Conservation (phyloP, 139 green algal species). For the Yamagishiella unicocca region DNA sequence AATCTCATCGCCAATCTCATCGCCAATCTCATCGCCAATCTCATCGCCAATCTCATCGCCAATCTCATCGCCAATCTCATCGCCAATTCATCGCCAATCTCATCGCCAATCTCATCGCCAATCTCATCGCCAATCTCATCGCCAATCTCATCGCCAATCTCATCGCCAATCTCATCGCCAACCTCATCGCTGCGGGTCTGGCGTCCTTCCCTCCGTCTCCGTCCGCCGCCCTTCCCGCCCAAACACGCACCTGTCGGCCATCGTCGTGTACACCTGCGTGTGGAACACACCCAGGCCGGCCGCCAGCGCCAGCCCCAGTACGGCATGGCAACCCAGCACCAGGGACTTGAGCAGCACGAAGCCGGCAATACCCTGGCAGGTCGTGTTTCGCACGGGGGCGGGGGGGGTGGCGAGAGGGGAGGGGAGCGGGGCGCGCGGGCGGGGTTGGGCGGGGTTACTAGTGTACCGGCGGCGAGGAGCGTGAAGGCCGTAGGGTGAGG, state of each 20-base stretch:
- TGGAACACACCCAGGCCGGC: conserved; percentile 27
- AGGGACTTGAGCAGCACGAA: background rate
- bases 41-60: too few species aligned
- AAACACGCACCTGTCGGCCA: conserved; percentile 17
- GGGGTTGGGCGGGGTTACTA: background rate
- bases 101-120: too few species aligned
- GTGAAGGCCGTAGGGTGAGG: background rate
- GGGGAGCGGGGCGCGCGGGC: background rate
- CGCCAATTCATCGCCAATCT: too few species aligned
- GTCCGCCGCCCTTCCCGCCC: too few species aligned
- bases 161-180: too few species aligned
- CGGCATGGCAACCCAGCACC: conserved; percentile 18
- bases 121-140: too few species aligned
- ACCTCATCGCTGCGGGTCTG: too few species aligned
- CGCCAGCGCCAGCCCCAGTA: background rate
- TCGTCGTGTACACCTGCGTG: background rate
- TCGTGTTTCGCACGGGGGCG: background rate
- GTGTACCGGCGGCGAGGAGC: background rate
- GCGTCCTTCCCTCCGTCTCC: too few species aligned
- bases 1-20: too few species aligned
- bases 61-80: too few species aligned
- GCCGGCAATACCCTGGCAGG: background rate
- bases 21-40: too few species aligned
- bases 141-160: too few species aligned
- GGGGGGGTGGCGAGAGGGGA: background rate